A percentile compares a stretch with the other conserved stretches of the same genome.
Evolutionary conservation across 805 yeast genomes (phyloP).

Genomic region (Candida chauliodis): DNA sequence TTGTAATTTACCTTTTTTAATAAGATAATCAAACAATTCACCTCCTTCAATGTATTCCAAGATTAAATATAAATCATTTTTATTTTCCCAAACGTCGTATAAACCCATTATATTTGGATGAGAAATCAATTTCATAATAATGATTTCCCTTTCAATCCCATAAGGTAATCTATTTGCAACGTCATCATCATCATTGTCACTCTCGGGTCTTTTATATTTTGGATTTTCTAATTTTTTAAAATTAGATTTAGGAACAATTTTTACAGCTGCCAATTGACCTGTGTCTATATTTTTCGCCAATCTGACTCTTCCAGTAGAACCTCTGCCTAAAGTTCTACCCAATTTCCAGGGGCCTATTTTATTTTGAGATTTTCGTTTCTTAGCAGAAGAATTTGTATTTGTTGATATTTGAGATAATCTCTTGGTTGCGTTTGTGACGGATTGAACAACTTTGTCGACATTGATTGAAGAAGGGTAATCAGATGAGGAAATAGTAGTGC

Average conservation of each 20-base stretch:
- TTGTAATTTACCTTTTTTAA: slow-evolving; percentile 81
- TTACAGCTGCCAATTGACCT: slow-evolving; percentile 92
- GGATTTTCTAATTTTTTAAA: slow-evolving; percentile 50
- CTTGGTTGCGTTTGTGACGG: slow-evolving; percentile 45
- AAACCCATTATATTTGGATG: slow-evolving; percentile 77
- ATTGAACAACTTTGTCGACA: slow-evolving; percentile 42
- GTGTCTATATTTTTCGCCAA: slow-evolving; percentile 83
- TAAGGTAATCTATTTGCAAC: slow-evolving; percentile 57
- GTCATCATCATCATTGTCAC: slow-evolving; percentile 28
- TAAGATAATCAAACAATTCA: slow-evolving; percentile 87
- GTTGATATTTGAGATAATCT: slow-evolving; percentile 49
- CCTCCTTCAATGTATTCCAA: slow-evolving; percentile 97
- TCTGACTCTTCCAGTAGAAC: slow-evolving; percentile 94
- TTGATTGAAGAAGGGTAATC: slow-evolving; percentile 19
- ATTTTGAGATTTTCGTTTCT: slow-evolving; percentile 45
- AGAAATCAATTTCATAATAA: slow-evolving; percentile 75
- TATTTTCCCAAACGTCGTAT: slow-evolving; percentile 86
- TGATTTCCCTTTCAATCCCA: slow-evolving; percentile 84
- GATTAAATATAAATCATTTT: slow-evolving; percentile 77
- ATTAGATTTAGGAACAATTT: slow-evolving; percentile 86
- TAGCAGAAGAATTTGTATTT: slow-evolving; percentile 36
- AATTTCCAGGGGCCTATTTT: slow-evolving; percentile 95
- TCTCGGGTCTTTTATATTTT: slow-evolving; percentile 35
- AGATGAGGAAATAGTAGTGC: slow-evolving; percentile 10
- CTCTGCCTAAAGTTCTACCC: slow-evolving; percentile 91